Evolutionary conservation across 495 filamentous ascomycete species (phyloP).

Genomic region (Penicillium argentinense): DNA sequence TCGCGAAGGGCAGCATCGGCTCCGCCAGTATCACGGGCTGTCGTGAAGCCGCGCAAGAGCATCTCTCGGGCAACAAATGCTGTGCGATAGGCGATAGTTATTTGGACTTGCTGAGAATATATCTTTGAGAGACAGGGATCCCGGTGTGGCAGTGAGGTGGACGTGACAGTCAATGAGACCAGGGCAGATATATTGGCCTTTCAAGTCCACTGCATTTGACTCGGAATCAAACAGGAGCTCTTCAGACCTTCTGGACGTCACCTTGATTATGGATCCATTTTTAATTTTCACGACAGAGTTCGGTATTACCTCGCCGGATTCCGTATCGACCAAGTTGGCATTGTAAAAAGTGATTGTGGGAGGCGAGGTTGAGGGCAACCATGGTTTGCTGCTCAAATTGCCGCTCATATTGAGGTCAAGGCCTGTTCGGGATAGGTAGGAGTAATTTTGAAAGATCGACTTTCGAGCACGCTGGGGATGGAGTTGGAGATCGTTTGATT

Average conservation of each 20-base stretch:
- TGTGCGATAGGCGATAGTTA: constrained; percentile 10
- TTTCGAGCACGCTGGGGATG: neutral
- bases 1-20: constrained; percentile 46
- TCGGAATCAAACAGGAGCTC: neutral
- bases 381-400: constrained; percentile 18
- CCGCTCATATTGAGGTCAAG: constrained; percentile 3
- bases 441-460: too few species aligned
- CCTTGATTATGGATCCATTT: constrained; percentile 12
- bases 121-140: constrained; percentile 22
- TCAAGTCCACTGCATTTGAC: constrained; percentile 29
- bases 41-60: constrained; percentile 50
- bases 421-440: too few species aligned
- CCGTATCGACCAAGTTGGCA: constrained; percentile 25
- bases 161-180: constrained; percentile 58
- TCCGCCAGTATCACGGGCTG: constrained; percentile 49
- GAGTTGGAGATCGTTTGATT: neutral
- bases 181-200: constrained; percentile 49
- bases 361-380: constrained; percentile 15
- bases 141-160: constrained; percentile 46
- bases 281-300: constrained; percentile 13
- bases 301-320: constrained; percentile 8
- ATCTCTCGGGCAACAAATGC: constrained; percentile 32
- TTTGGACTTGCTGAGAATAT: constrained; percentile 12
- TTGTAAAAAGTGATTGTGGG: constrained; percentile 22
- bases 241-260: neutral